Evolutionary conservation across 2,329 filamentous ascomycete species (phyloP).

Genomic region (Zymoseptoria crescenta): DNA sequence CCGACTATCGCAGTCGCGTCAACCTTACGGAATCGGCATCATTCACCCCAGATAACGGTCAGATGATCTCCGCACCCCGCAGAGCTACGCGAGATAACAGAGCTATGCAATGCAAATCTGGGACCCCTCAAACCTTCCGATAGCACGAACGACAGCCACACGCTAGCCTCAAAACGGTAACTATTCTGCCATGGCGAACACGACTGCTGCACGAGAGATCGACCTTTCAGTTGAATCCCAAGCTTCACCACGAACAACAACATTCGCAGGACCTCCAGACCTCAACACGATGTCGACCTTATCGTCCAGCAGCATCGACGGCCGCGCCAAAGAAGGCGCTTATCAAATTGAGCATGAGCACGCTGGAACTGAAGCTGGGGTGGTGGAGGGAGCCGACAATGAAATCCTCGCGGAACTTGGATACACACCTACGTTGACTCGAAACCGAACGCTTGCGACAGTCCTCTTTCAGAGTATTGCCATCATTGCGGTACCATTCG

Average conservation of each 20-base stretch:
- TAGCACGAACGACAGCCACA: background rate
- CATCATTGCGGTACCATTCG: slow-evolving; percentile 47
- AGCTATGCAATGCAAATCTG: background rate
- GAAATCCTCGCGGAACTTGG: slow-evolving; percentile 32
- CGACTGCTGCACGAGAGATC: no score
- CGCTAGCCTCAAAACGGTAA: background rate
- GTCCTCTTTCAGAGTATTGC: slow-evolving; percentile 55
- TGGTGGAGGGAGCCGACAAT: background rate
- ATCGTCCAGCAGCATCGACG: background rate
- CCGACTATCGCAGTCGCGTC: background rate
- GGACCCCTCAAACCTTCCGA: background rate
- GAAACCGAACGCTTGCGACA: slow-evolving; percentile 53
- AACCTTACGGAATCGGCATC: background rate
- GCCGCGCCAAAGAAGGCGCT: slow-evolving; percentile 2
- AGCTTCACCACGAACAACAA: background rate
- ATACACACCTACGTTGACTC: slow-evolving; percentile 50
- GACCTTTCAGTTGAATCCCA: background rate
- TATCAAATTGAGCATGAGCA: background rate
- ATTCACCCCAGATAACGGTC: background rate
- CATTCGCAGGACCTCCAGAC: background rate
- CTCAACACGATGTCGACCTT: background rate
- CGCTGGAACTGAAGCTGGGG: slow-evolving; percentile 2
- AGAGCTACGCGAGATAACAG: background rate
- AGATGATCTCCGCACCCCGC: background rate
- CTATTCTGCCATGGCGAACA: background rate